phyloP scores from a whole-genome alignment of 75 land plant genomes.

The Ceratopteris richardii region DNA sequence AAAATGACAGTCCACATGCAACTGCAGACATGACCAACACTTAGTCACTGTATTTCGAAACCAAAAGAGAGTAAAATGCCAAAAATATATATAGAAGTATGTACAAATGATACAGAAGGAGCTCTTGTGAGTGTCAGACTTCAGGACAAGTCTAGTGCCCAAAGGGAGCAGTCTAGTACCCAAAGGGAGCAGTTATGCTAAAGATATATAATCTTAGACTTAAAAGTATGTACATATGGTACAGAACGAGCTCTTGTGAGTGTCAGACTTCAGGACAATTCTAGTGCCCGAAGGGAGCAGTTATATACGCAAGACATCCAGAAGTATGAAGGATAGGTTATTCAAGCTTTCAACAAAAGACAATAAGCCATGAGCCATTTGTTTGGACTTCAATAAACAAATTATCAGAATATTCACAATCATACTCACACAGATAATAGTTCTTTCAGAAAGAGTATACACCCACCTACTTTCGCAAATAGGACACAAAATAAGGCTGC shows the following conservation, averaged over 20 bases:
- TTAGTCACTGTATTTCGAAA: no score
- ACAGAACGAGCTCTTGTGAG: no score
- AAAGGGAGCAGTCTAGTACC: neutral
- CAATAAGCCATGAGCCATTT: no score
- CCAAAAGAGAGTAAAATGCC: no score
- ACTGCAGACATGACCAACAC: constrained; percentile 30
- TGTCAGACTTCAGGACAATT: no score
- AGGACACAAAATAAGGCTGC: constrained; percentile 68
- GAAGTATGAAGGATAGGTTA: neutral
- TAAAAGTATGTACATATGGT: no score
- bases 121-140: neutral
- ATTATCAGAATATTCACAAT: no score
- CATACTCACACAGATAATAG: neutral
- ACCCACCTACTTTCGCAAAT: constrained; percentile 74
- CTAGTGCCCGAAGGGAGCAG: neutral
- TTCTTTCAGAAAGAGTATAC: neutral
- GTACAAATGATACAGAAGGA: constrained; percentile 17
- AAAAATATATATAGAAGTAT: constrained; percentile 6
- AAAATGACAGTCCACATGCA: constrained; percentile 65
- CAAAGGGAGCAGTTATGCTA: neutral
- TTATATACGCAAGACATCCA: neutral
- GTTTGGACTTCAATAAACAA: no score
- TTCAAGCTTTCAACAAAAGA: no score
- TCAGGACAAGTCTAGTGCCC: neutral
- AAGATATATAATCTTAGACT: neutral